phyloP scores from a whole-genome alignment of 1,284 basidiomycete species.

The Coriolopsis trogii region DNA sequence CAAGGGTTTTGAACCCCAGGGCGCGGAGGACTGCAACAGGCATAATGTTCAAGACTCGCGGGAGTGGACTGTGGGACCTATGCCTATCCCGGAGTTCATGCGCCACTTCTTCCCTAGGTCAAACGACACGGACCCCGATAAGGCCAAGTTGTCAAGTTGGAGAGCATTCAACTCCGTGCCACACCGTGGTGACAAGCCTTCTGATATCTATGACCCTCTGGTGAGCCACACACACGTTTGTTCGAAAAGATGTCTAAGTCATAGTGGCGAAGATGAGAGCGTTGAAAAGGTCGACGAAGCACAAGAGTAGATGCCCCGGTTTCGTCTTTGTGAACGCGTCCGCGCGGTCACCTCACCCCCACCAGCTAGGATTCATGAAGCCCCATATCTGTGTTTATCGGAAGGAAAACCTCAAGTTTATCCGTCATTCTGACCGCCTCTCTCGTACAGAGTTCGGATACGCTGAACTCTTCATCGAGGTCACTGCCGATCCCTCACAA shows the following conservation, averaged over 20 bases:
- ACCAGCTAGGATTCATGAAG: not conserved
- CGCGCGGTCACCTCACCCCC: not conserved
- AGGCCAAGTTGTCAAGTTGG: not conserved
- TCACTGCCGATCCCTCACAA: not conserved
- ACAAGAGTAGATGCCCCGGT: constrained; percentile 9
- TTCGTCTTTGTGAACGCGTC: constrained; percentile 9
- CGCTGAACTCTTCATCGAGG: constrained; percentile 14
- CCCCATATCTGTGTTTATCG: constrained; percentile 13
- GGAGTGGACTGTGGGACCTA: constrained; percentile 10
- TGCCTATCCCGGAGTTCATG: not conserved
- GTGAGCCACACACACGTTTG: not conserved
- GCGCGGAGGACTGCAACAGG: no score
- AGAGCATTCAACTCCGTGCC: constrained; percentile 1
- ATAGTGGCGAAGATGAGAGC: not conserved
- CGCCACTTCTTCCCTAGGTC: constrained; percentile 2
- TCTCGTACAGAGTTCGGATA: constrained; percentile 9
- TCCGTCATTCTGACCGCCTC: not conserved
- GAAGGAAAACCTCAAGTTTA: not conserved
- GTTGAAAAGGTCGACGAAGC: constrained; percentile 4
- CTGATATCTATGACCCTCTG: not conserved
- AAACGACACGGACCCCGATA: not conserved
- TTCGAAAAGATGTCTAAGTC: not conserved
- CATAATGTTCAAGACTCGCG: no score
- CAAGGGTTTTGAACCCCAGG: no score
- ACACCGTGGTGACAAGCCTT: not conserved